Evolutionary conservation across 768 basidiomycete genomes (phyloP), one percentile per base, ranked within the genome.

Genomic region (Suillus brevipes): DNA sequence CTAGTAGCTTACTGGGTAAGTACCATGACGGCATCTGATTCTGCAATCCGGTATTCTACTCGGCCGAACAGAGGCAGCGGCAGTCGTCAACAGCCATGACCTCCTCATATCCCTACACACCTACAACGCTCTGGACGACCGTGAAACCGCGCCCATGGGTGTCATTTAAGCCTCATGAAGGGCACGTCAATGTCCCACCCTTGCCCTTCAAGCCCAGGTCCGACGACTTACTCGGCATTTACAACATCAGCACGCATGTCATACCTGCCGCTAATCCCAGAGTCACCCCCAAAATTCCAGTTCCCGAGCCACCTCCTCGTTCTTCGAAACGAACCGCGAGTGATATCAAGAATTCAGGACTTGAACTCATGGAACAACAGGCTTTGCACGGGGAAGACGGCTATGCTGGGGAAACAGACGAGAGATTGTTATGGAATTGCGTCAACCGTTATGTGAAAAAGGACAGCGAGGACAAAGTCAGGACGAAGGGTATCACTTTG

Each of bases 381-480:
- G 18, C 9, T 0, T 53, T 25, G 3, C 68, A 71, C 38, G 62
- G 60, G 5, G 18, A 66, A 25, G 72, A 69, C n/a, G 67, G 42
- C 23, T 60, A 71, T 18, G 56, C 14, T 7, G 64, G 59, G 0
- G n/a, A 42, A 16, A 66, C 56, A 6, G 74, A 70, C 53, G 64
- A 67, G 63, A 77, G 66, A 63, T 71, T 85, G 6, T 74, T 93
- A 61, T 93, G 91, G 90, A 87, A 84, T 61, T 88, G 85, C 60
- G 72, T 88, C 42, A 92, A 94, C 70, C 85, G 92, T 45, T 94
- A 90, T 73, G 83, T 84, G 31, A 80, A 79, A 68, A 42, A 40
- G 52, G 66, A 62, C 62, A 4, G 12, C 6, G 6, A 37, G 23
- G 14, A 14, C 5, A 25, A 58, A 25, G 25, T 28, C 25, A 80